Percentiles rank a stretch among this genome's conserved stretches.
Evolutionary conservation across 2,329 filamentous ascomycete species (phyloP).

Genomic region (Fusarium sp.): DNA sequence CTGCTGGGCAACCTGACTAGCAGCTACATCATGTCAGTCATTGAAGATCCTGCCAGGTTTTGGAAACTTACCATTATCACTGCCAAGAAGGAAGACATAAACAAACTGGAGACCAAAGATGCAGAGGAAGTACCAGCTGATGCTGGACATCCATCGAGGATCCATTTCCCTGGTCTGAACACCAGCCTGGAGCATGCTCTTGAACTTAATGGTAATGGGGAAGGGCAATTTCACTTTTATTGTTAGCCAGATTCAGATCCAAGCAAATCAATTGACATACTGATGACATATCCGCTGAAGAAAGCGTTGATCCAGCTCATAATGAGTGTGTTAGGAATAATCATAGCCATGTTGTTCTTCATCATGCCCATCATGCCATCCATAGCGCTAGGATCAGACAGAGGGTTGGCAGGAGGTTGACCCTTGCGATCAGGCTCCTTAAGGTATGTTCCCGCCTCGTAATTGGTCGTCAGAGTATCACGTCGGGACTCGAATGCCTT

Average conservation of each 20-base stretch:
- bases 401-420: slow-evolving; percentile 90
- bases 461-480: slow-evolving; percentile 81
- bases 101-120: slow-evolving; percentile 96
- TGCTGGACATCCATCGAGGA: slow-evolving; percentile 96
- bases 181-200: slow-evolving; percentile 98
- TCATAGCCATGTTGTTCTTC: slow-evolving; percentile 99
- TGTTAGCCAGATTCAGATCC: slow-evolving; percentile 28
- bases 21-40: slow-evolving; percentile 66
- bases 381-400: slow-evolving; percentile 96
- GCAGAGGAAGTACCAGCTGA: slow-evolving; percentile 99
- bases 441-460: slow-evolving; percentile 86
- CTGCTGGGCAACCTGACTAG: slow-evolving; percentile 91
- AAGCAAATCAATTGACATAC: slow-evolving; percentile 60
- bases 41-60: background rate
- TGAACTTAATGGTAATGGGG: slow-evolving; percentile 97
- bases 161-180: slow-evolving; percentile 97
- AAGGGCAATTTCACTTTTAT: slow-evolving; percentile 90
- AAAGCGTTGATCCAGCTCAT: slow-evolving; percentile 99
- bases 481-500: slow-evolving; percentile 84
- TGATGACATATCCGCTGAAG: slow-evolving; percentile 97
- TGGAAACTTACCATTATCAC: slow-evolving; percentile 83
- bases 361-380: slow-evolving; percentile 99
- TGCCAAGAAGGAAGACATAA: slow-evolving; percentile 95
- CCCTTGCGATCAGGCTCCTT: slow-evolving; percentile 89
- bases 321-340: slow-evolving; percentile 97